Conservation (phyloP, 306 rosid species). For the Begonia masoniana region DNA sequence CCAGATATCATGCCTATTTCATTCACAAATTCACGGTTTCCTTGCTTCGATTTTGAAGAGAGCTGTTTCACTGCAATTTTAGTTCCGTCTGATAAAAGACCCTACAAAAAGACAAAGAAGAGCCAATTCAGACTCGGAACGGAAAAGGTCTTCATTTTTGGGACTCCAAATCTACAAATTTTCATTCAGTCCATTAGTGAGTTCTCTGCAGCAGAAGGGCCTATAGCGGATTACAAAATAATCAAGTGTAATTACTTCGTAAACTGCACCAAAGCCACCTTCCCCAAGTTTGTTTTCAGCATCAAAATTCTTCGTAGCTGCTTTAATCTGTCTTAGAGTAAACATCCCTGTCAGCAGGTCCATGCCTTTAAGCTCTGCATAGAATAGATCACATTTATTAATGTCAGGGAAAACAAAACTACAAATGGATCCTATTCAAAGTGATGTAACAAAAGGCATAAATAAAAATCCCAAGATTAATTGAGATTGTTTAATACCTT, state of each 20-base stretch:
- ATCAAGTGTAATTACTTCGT: constrained; percentile 45
- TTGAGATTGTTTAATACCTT: constrained; percentile 33
- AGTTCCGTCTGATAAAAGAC: constrained; percentile 69
- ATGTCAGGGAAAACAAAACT: too few relatives aligned
- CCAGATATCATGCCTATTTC: constrained; percentile 96
- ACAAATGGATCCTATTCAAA: too few relatives aligned
- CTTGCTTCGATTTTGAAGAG: constrained; percentile 89
- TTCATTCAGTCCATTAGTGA: not conserved
- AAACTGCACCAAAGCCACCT: constrained; percentile 92
- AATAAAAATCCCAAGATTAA: not conserved
- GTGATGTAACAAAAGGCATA: too few relatives aligned
- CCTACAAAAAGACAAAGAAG: constrained; percentile 37
- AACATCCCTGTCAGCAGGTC: constrained; percentile 80
- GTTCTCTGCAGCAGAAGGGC: not conserved
- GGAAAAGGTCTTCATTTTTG: not conserved
- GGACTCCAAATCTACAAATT: not conserved
- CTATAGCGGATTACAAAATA: not conserved
- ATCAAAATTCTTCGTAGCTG: constrained; percentile 74
- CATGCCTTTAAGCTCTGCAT: constrained; percentile 62
- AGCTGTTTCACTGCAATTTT: constrained; percentile 86
- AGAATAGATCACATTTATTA: not conserved
- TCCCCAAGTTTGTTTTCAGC: constrained; percentile 70
- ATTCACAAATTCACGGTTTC: constrained; percentile 88
- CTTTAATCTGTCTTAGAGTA: constrained; percentile 68
- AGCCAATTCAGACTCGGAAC: constrained; percentile 1